Evolutionary conservation across 108 stramenopile species (phyloP).

Genomic region (Fistulifera pelliculosa): DNA sequence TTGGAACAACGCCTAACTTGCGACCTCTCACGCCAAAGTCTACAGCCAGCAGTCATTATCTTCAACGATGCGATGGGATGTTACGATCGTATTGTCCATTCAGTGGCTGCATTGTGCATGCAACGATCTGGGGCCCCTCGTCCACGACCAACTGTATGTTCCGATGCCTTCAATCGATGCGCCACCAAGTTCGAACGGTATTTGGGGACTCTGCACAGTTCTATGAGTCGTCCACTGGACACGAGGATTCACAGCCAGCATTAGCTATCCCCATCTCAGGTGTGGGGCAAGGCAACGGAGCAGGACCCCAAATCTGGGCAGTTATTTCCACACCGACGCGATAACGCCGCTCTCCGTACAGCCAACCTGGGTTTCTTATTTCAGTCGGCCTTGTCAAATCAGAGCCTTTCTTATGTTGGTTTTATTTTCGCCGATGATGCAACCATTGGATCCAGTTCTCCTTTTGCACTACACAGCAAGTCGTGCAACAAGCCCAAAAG

Average conservation of each 20-base stretch:
- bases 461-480: neutral
- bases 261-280: neutral
- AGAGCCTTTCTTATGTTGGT: too few relatives aligned
- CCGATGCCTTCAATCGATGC: constrained; percentile 6
- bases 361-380: constrained; percentile 17
- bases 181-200: constrained; percentile 10
- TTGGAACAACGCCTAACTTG: constrained; percentile 7
- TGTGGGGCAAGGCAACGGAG: constrained; percentile 30
- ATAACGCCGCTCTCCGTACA: constrained; percentile 3
- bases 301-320: constrained; percentile 25
- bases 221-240: neutral
- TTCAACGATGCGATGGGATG: constrained; percentile 13
- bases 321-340: constrained; percentile 13
- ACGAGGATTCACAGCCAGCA: neutral
- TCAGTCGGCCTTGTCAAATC: too few relatives aligned
- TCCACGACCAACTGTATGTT: neutral
- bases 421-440: constrained; percentile 26
- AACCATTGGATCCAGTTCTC: neutral
- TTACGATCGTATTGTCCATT: constrained; percentile 18
- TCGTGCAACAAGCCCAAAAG: neutral
- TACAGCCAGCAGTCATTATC: neutral
- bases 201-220: constrained; percentile 3
- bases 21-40: constrained; percentile 3
- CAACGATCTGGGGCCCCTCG: constrained; percentile 6
- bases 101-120: constrained; percentile 6